phyloP scores from a whole-genome alignment of 495 filamentous ascomycete genomes.

The Acidomyces sp. region DNA sequence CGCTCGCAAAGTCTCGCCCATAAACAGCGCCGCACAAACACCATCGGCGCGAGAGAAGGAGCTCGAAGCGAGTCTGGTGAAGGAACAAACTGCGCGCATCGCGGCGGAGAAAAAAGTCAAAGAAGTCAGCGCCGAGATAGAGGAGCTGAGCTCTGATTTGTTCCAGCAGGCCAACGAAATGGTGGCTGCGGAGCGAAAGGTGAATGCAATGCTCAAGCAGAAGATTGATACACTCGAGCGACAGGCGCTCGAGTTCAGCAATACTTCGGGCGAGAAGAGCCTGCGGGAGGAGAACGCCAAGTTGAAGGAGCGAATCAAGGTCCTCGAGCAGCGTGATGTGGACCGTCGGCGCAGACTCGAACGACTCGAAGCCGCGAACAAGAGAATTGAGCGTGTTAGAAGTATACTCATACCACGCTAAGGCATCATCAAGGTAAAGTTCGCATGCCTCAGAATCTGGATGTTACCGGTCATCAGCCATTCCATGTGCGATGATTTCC shows the following conservation, averaged over 20 bases:
- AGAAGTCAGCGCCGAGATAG: conserved; percentile 65
- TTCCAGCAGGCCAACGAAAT: conserved; percentile 96
- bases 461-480: too few species aligned
- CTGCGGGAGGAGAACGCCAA: conserved; percentile 57
- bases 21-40: conserved; percentile 16
- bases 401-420: conserved; percentile 37
- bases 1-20: conserved; percentile 10
- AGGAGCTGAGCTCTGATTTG: conserved; percentile 73
- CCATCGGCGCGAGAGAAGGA: conserved; percentile 35
- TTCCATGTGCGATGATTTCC: too few species aligned
- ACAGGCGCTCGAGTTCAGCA: conserved; percentile 39
- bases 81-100: conserved; percentile 57
- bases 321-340: conserved; percentile 62
- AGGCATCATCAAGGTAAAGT: too few species aligned
- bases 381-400: conserved; percentile 53
- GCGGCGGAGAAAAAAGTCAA: conserved; percentile 61
- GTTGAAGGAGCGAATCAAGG: conserved; percentile 54
- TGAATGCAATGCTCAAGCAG: conserved; percentile 66
- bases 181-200: conserved; percentile 80
- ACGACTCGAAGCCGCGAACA: conserved; percentile 33
- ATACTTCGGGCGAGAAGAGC: conserved; percentile 57
- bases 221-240: conserved; percentile 49
- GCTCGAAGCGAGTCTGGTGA: conserved; percentile 52
- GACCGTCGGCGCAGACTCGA: conserved; percentile 61
- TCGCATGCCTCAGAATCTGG: too few species aligned